A percentile compares a stretch with the other conserved stretches of the same genome.
Conservation (phyloP, 2,329 filamentous ascomycete genomes). For the Colletotrichum tropicicola region DNA sequence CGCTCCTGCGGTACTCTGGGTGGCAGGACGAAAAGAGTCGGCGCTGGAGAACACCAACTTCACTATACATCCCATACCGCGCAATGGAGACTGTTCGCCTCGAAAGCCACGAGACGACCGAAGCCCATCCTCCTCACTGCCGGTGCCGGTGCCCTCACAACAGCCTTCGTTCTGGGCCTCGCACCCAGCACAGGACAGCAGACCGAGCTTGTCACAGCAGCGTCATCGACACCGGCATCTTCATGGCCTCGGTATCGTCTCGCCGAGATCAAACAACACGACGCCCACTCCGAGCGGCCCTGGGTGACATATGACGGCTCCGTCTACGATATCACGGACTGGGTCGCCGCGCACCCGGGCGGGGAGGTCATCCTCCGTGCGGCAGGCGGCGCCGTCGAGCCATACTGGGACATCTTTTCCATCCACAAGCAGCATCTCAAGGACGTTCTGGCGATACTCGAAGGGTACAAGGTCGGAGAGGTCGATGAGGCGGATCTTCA, state of each 20-base stretch:
- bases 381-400: constrained; percentile 56
- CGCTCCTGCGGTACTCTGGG: too few species aligned
- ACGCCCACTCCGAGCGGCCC: constrained; percentile 46
- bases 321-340: constrained; percentile 63
- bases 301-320: constrained; percentile 56
- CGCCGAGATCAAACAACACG: constrained; percentile 45
- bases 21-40: too few species aligned
- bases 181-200: not conserved
- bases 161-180: not conserved
- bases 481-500: constrained; percentile 42
- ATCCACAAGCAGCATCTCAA: constrained; percentile 58
- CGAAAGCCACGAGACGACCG: too few species aligned
- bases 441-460: constrained; percentile 55
- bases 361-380: constrained; percentile 60
- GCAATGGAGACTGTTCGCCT: too few species aligned
- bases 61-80: too few species aligned
- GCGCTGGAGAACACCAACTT: too few species aligned
- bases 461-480: constrained; percentile 55
- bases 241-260: constrained; percentile 36
- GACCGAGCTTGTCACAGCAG: too few species aligned
- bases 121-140: not conserved
- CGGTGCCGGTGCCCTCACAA: not conserved
- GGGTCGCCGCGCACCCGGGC: constrained; percentile 57
- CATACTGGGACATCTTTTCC: constrained; percentile 61
- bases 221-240: not conserved